phyloP scores from a whole-genome alignment of 2,329 filamentous ascomycete genomes.

The Ophiognomonia clavigignenti-juglandacearum region DNA sequence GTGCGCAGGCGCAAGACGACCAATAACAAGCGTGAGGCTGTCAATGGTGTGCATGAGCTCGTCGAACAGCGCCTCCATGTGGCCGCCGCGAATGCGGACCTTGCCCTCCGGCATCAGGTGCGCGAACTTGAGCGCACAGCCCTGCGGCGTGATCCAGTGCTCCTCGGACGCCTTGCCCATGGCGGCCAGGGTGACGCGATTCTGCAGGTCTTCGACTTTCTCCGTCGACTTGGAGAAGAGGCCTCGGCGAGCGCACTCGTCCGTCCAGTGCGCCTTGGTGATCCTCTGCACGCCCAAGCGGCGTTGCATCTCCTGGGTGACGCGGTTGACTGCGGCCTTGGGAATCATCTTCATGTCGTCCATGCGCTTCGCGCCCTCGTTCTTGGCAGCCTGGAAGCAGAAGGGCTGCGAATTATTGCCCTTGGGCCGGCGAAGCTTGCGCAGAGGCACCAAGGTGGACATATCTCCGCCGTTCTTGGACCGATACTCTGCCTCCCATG shows the following conservation, averaged over 20 bases:
- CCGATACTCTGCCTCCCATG: constrained; percentile 4
- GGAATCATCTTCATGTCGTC: neutral
- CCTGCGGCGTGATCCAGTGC: constrained; percentile 10
- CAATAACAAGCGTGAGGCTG: neutral
- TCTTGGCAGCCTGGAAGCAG: neutral
- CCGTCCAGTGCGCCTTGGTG: constrained; percentile 9
- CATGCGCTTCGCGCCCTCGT: neutral
- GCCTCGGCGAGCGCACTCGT: constrained; percentile 11
- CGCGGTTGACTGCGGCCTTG: neutral
- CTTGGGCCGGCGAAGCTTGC: neutral
- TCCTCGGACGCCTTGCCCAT: constrained; percentile 8
- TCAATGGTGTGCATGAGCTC: constrained; percentile 10
- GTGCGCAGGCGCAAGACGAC: constrained; percentile 5
- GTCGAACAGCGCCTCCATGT: constrained; percentile 15
- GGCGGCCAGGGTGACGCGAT: constrained; percentile 2
- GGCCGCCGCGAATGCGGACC: constrained; percentile 8
- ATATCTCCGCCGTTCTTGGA: neutral
- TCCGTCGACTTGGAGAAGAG: constrained; percentile 4
- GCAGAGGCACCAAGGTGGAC: constrained; percentile 3
- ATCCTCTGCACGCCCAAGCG: neutral
- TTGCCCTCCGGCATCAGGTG: constrained; percentile 6
- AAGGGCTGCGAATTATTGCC: neutral
- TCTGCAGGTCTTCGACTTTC: neutral
- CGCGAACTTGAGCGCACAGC: neutral
- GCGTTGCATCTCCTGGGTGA: neutral